These are phyloP conservation scores for Tetramitus jugosus DNA, from an alignment of 208 protist species.

Conservation along the genomic window DNA sequence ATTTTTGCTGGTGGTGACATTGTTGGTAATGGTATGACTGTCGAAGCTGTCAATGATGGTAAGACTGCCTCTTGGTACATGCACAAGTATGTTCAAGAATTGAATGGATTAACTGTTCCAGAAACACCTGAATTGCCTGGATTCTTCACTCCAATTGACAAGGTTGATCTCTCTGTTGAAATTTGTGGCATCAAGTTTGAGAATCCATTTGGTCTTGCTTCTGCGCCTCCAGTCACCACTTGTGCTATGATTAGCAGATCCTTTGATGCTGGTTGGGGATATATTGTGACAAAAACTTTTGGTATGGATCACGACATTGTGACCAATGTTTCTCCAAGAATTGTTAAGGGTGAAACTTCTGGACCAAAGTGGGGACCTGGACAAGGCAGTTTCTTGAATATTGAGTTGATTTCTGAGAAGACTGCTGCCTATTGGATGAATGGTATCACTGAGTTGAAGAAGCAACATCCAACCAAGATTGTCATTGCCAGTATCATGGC, in stretches of 20 bases:
- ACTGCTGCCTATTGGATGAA: constrained; percentile 61
- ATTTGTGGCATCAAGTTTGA: constrained; percentile 64
- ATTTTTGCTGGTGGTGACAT: constrained; percentile 70
- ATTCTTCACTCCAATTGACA: constrained; percentile 64
- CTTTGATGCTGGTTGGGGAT: constrained; percentile 72
- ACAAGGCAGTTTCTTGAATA: constrained; percentile 66
- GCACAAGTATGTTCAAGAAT: constrained; percentile 57
- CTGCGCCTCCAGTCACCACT: constrained; percentile 56
- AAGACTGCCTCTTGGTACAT: constrained; percentile 71
- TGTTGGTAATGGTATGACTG: constrained; percentile 51
- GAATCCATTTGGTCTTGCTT: constrained; percentile 79
- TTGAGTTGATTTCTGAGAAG: constrained; percentile 72
- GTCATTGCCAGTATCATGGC: constrained; percentile 74
- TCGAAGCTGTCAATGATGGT: constrained; percentile 79
- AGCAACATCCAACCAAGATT: constrained; percentile 64
- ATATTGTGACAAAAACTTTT: constrained; percentile 78
- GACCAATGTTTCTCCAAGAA: constrained; percentile 69
- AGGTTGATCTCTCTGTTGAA: constrained; percentile 61
- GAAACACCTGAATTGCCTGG: constrained; percentile 49
- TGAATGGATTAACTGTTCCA: constrained; percentile 40
- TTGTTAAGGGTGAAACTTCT: constrained; percentile 42
- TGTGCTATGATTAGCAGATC: constrained; percentile 40
- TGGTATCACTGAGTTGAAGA: constrained; percentile 63
- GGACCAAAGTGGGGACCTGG: constrained; percentile 38
- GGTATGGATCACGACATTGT: constrained; percentile 62